These are phyloP conservation scores for Cercophora sp. DNA, from an alignment of 495 filamentous ascomycete species.

Conservation along the genomic window DNA sequence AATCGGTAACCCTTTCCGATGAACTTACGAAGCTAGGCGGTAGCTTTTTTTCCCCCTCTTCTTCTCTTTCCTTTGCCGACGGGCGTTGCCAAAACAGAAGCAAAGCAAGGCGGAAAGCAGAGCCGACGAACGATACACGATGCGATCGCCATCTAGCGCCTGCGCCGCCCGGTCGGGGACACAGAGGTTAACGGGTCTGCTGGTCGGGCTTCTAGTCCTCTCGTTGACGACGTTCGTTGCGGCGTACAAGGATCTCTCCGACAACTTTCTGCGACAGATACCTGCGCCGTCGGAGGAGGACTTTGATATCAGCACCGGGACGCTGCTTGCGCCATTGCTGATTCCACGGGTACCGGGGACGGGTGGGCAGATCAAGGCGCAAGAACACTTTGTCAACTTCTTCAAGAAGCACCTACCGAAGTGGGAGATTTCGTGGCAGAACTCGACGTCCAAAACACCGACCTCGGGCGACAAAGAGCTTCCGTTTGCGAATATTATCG, in stretches of 20 bases:
- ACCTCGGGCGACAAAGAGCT: slow-evolving; percentile 58
- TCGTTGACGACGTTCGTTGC: slow-evolving; percentile 14
- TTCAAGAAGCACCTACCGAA: slow-evolving; percentile 64
- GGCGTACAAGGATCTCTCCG: slow-evolving; percentile 72
- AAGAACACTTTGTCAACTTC: slow-evolving; percentile 73
- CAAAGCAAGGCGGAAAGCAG: too few species aligned
- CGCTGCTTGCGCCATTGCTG: slow-evolving; percentile 75
- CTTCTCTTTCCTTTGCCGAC: too few species aligned
- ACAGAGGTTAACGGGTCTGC: neutral
- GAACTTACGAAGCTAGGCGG: too few species aligned
- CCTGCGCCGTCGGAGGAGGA: slow-evolving; percentile 57
- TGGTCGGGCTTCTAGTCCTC: slow-evolving; percentile 14
- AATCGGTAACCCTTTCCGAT: too few species aligned
- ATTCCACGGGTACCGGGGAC: slow-evolving; percentile 81
- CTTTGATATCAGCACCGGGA: slow-evolving; percentile 67
- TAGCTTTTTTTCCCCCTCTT: too few species aligned
- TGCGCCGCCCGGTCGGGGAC: too few species aligned
- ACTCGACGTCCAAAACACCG: slow-evolving; percentile 73
- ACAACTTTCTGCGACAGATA: slow-evolving; percentile 59
- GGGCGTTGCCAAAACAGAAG: too few species aligned
- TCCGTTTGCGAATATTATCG: slow-evolving; percentile 78
- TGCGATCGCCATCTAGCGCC: too few species aligned
- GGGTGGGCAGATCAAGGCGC: slow-evolving; percentile 60
- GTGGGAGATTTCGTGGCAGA: slow-evolving; percentile 79
- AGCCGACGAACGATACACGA: too few species aligned